These are phyloP conservation scores for Psilocybe subaeruginosa DNA, from an alignment of 768 basidiomycete genomes.

Conservation along the genomic window DNA sequence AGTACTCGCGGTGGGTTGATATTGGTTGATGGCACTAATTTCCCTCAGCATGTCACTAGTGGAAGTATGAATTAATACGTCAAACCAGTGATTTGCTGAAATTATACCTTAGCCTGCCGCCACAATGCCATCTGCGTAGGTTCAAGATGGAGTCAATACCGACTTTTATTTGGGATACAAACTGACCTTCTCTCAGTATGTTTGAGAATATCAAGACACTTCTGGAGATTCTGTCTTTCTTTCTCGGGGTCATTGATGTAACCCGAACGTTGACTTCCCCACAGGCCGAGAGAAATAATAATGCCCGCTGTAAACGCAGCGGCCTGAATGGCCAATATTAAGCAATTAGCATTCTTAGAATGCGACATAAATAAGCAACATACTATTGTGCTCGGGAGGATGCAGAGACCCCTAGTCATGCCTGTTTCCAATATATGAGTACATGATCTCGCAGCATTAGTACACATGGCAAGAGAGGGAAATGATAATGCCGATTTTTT, in stretches of 20 bases:
- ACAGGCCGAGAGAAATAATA: constrained; percentile 60
- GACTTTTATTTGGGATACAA: neutral
- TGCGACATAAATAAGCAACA: neutral
- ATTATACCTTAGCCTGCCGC: constrained; percentile 40
- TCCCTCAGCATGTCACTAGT: constrained; percentile 63
- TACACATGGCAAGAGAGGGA: constrained; percentile 68
- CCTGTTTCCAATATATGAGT: constrained; percentile 67
- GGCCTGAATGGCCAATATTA: constrained; percentile 24
- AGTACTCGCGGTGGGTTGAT: constrained; percentile 39
- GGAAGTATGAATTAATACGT: constrained; percentile 10
- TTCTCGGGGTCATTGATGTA: constrained; percentile 38
- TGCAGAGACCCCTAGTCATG: constrained; percentile 33
- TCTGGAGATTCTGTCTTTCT: constrained; percentile 54
- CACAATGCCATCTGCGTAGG: constrained; percentile 35
- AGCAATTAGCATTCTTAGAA: neutral
- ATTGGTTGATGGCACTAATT: constrained; percentile 55
- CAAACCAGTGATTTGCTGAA: constrained; percentile 18
- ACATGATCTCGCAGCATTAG: constrained; percentile 73
- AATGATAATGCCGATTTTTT: constrained; percentile 43
- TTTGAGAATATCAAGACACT: constrained; percentile 51
- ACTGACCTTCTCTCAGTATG: constrained; percentile 36
- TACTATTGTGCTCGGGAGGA: constrained; percentile 36
- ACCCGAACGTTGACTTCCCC: constrained; percentile 48
- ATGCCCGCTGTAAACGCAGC: constrained; percentile 42
- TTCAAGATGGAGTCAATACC: neutral